These are phyloP conservation scores for Mucor sp. DNA, from an alignment of 371 early-diverging fungal genomes.

Conservation along the genomic window DNA sequence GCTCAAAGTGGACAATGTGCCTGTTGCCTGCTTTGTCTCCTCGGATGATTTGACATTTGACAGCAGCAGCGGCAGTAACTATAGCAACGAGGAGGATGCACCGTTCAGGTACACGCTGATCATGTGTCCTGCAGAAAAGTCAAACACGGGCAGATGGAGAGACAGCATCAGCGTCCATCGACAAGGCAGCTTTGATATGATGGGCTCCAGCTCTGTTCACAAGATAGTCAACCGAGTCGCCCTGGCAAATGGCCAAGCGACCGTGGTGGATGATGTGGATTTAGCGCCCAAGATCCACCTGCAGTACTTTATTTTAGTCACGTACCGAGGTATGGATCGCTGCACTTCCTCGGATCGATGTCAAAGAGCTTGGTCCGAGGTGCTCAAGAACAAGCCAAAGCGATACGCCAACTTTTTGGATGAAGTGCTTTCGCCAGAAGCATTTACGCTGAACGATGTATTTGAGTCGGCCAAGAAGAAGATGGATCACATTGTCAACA, in stretches of 20 bases:
- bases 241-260: neutral
- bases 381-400: conserved; percentile 24
- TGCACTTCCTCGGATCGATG: conserved; percentile 8
- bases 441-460: conserved; percentile 28
- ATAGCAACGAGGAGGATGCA: neutral
- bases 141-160: neutral
- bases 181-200: conserved; percentile 29
- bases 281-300: conserved; percentile 17
- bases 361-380: conserved; percentile 23
- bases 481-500: conserved; percentile 33
- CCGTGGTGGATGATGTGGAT: neutral
- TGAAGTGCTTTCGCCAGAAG: conserved; percentile 30
- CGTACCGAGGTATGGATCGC: conserved; percentile 35
- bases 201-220: conserved; percentile 3
- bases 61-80: neutral
- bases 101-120: conserved; percentile 33
- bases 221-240: neutral
- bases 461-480: conserved; percentile 31
- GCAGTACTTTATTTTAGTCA: conserved; percentile 37
- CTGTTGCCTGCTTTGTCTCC: conserved; percentile 42
- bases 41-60: conserved; percentile 35
- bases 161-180: conserved; percentile 15
- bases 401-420: conserved; percentile 20
- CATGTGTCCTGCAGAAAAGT: conserved; percentile 21
- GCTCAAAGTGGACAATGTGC: conserved; percentile 18